These are phyloP conservation scores for Nakazawaea ambrosiae DNA, from an alignment of 805 yeast species.

Conservation along the genomic window DNA sequence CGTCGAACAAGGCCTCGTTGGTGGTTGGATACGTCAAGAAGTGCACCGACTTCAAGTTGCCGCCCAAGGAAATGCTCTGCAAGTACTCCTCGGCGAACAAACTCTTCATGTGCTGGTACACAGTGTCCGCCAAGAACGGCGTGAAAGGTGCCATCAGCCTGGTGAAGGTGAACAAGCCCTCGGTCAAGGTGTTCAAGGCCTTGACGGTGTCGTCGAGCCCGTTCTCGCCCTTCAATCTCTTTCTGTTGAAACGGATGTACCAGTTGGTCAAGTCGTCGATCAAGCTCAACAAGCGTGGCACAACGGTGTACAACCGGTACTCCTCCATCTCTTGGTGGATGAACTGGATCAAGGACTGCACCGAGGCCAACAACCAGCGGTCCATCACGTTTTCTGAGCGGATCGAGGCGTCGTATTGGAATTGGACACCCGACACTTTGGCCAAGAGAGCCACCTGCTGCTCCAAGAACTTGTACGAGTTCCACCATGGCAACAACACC, in stretches of 20 bases:
- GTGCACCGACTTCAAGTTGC: slow-evolving; percentile 82
- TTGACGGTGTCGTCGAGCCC: slow-evolving; percentile 78
- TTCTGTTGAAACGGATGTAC: slow-evolving; percentile 97
- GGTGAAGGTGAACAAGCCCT: slow-evolving; percentile 79
- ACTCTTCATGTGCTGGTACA: slow-evolving; percentile 68
- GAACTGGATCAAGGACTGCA: slow-evolving; percentile 81
- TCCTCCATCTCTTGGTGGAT: slow-evolving; percentile 87
- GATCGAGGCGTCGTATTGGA: slow-evolving; percentile 60
- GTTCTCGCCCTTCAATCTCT: slow-evolving; percentile 93
- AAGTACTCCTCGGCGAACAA: slow-evolving; percentile 57
- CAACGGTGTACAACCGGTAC: slow-evolving; percentile 92
- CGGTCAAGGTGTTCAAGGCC: slow-evolving; percentile 88
- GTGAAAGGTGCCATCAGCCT: slow-evolving; percentile 99
- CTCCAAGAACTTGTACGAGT: slow-evolving; percentile 92
- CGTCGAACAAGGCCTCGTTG: slow-evolving; percentile 74
- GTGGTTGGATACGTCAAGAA: slow-evolving; percentile 87
- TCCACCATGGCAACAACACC: slow-evolving; percentile 98
- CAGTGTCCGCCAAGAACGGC: slow-evolving; percentile 88
- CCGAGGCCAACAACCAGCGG: slow-evolving; percentile 93
- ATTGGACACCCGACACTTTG: slow-evolving; percentile 66
- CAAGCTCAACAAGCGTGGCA: slow-evolving; percentile 80
- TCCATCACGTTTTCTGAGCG: slow-evolving; percentile 89
- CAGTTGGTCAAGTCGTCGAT: slow-evolving; percentile 96
- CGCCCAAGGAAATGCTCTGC: slow-evolving; percentile 26
- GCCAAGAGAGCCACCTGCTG: slow-evolving; percentile 83